Percentiles rank a stretch among this genome's conserved stretches.
Evolutionary conservation across 768 basidiomycete genomes (phyloP).

Genomic region (Auricularia cornea): DNA sequence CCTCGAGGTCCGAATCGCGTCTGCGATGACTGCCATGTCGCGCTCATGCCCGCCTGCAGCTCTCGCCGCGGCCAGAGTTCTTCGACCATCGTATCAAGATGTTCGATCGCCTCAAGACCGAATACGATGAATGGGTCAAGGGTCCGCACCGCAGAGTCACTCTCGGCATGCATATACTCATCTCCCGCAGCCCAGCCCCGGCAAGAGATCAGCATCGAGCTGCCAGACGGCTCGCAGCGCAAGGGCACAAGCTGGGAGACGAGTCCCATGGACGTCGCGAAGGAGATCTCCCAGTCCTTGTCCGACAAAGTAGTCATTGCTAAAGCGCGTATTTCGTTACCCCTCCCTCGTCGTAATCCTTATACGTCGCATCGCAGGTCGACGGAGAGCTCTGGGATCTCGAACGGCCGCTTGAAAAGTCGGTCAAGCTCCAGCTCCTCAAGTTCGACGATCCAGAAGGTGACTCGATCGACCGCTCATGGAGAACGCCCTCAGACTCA

Average conservation of each 20-base stretch:
- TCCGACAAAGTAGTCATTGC: constrained; percentile 89
- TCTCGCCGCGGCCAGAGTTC: constrained; percentile 77
- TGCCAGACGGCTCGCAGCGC: constrained; percentile 80
- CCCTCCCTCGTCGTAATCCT: neutral
- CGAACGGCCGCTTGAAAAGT: constrained; percentile 84
- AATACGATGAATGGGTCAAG: constrained; percentile 74
- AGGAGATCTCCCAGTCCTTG: constrained; percentile 76
- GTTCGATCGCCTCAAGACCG: constrained; percentile 78
- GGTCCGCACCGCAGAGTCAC: constrained; percentile 33
- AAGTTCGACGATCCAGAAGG: constrained; percentile 93
- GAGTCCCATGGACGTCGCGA: constrained; percentile 83
- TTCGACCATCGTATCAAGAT: constrained; percentile 85
- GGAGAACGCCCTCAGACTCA: neutral
- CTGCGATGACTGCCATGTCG: neutral
- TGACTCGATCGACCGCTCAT: constrained; percentile 12
- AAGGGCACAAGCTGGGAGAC: constrained; percentile 92
- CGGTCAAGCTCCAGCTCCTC: constrained; percentile 72
- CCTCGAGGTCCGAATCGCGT: neutral
- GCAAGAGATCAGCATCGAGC: constrained; percentile 71
- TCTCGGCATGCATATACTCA: constrained; percentile 1
- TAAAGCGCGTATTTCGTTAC: constrained; percentile 46
- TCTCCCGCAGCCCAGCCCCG: constrained; percentile 58
- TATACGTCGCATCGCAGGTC: constrained; percentile 40
- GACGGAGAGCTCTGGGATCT: constrained; percentile 89
- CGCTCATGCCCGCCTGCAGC: constrained; percentile 30